These are phyloP conservation scores for Globisporangium mamillatum DNA, from an alignment of 352 stramenopile species.

Conservation along the genomic window DNA sequence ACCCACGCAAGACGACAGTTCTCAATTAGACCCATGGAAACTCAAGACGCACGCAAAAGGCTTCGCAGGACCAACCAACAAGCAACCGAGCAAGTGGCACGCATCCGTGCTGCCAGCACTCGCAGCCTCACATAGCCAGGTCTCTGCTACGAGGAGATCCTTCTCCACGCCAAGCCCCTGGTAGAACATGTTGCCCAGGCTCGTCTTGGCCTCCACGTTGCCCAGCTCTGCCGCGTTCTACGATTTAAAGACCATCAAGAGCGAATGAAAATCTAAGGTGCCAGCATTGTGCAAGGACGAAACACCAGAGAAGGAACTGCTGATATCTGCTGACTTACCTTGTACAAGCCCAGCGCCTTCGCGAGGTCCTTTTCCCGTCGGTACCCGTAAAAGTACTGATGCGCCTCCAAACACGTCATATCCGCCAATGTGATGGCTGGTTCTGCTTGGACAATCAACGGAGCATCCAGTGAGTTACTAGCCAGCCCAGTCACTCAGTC, in stretches of 20 bases:
- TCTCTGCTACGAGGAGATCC: constrained; percentile 50
- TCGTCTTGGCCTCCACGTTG: constrained; percentile 46
- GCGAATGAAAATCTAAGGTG: not conserved
- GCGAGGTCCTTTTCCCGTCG: constrained; percentile 29
- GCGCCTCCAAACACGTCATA: constrained; percentile 53
- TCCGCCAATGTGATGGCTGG: constrained; percentile 11
- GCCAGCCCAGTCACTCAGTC: not conserved
- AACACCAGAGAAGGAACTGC: not conserved
- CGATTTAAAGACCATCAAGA: not conserved
- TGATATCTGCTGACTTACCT: constrained; percentile 21
- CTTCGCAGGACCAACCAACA: constrained; percentile 37
- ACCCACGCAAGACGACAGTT: not conserved
- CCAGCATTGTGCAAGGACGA: not conserved
- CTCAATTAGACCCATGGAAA: not conserved
- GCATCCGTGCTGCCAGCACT: constrained; percentile 41
- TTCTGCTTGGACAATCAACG: not conserved
- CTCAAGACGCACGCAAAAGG: not conserved
- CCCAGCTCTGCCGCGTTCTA: constrained; percentile 53
- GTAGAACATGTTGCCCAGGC: constrained; percentile 63
- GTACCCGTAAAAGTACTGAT: constrained; percentile 69
- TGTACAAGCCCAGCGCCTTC: constrained; percentile 56
- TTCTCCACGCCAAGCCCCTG: constrained; percentile 42
- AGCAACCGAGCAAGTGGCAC: constrained; percentile 42
- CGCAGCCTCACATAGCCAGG: constrained; percentile 47
- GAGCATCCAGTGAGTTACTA: not conserved